phyloP scores from a whole-genome alignment of 805 yeast genomes.

The Hanseniaspora hatyaiensis region DNA sequence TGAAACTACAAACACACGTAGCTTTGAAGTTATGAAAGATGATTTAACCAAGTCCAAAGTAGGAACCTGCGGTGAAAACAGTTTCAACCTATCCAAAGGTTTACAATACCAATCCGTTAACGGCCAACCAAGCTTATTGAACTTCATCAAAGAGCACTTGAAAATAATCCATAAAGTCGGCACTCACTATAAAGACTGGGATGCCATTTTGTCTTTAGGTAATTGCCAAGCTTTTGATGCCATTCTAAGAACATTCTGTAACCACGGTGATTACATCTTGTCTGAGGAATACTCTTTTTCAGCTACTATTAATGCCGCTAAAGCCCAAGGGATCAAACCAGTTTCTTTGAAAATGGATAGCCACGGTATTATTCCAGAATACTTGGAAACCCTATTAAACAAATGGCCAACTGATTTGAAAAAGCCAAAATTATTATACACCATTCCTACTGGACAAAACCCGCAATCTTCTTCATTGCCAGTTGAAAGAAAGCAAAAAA shows the following conservation, averaged over 20 bases:
- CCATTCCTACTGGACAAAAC: conserved; percentile 93
- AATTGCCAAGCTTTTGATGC: conserved; percentile 85
- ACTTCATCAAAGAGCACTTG: conserved; percentile 69
- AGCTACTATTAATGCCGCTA: conserved; percentile 72
- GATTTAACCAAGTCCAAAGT: conserved; percentile 33
- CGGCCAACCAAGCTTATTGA: conserved; percentile 62
- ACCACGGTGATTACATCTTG: conserved; percentile 67
- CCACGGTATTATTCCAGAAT: conserved; percentile 65
- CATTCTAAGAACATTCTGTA: conserved; percentile 60
- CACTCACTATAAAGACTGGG: conserved; percentile 56
- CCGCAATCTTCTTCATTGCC: conserved; percentile 87
- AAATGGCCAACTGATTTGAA: conserved; percentile 56
- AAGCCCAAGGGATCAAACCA: conserved; percentile 54
- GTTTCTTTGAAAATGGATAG: conserved; percentile 71
- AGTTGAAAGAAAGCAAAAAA: conserved; percentile 59
- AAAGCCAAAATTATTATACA: conserved; percentile 78
- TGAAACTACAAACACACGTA: conserved; percentile 28
- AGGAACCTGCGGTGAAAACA: conserved; percentile 30
- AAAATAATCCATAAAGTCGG: conserved; percentile 34
- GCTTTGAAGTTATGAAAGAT: conserved; percentile 23
- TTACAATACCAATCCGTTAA: conserved; percentile 82
- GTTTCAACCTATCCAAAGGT: conserved; percentile 69
- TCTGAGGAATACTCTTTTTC: conserved; percentile 77
- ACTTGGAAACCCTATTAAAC: conserved; percentile 47
- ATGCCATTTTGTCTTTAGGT: conserved; percentile 57